Percentiles rank a stretch among this genome's conserved stretches.
Evolutionary conservation across 208 protist species (phyloP).

Genomic region (Porcisia hertigi): DNA sequence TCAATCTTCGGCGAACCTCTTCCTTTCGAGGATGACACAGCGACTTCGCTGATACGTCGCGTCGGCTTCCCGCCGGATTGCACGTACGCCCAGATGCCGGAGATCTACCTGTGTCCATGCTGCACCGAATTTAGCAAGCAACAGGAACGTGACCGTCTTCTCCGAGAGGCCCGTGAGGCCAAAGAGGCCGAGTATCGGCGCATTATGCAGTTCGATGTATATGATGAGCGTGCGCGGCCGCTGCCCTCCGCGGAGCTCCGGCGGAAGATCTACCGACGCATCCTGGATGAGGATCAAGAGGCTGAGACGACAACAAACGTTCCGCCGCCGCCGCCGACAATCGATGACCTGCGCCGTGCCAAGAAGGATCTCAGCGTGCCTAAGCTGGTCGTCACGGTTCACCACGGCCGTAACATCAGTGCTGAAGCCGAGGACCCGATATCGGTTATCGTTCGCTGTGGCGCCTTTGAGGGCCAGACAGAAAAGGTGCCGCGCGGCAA

Average conservation of each 20-base stretch:
- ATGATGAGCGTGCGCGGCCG: constrained; percentile 84
- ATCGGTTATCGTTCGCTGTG: constrained; percentile 85
- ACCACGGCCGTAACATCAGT: constrained; percentile 79
- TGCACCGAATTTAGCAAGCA: constrained; percentile 72
- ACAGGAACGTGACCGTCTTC: constrained; percentile 62
- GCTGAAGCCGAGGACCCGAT: constrained; percentile 59
- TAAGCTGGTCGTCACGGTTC: constrained; percentile 87
- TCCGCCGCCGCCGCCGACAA: constrained; percentile 67
- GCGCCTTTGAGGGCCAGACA: constrained; percentile 89
- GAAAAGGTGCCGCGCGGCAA: constrained; percentile 78
- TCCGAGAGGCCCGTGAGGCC: constrained; percentile 55
- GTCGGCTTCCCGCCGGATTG: constrained; percentile 75
- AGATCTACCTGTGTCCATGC: constrained; percentile 83
- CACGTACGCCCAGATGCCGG: constrained; percentile 84
- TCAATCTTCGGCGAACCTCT: constrained; percentile 84
- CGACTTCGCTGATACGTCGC: constrained; percentile 83
- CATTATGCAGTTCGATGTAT: constrained; percentile 87
- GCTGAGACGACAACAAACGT: constrained; percentile 36
- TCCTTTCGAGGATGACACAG: constrained; percentile 89
- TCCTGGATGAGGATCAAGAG: constrained; percentile 48
- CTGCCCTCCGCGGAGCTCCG: constrained; percentile 35
- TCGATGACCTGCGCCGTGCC: constrained; percentile 65
- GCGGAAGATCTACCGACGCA: constrained; percentile 45
- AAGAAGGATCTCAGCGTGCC: constrained; percentile 43
- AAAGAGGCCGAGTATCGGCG: constrained; percentile 70